These are phyloP conservation scores for Ascochyta rabiei DNA, from an alignment of 2,329 filamentous ascomycete species.

Conservation along the genomic window DNA sequence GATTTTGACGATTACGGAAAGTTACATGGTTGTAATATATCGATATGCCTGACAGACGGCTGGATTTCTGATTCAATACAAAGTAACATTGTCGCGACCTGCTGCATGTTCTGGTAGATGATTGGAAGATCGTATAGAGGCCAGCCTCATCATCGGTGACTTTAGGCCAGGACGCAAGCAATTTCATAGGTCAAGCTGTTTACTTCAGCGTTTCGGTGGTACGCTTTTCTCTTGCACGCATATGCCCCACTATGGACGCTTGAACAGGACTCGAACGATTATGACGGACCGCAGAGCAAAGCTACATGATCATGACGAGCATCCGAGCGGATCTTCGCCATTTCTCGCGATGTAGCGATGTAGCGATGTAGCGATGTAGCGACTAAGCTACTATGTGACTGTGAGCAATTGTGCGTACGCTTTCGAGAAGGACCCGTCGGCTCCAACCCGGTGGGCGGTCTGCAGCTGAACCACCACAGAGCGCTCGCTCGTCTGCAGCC, in stretches of 20 bases:
- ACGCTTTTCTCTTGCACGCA: background rate
- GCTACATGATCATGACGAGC: background rate
- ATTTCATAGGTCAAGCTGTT: background rate
- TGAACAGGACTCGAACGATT: background rate
- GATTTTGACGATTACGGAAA: constrained; percentile 19
- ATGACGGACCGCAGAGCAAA: background rate
- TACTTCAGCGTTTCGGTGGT: background rate
- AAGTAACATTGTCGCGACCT: background rate
- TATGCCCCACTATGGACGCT: background rate
- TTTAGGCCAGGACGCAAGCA: background rate
- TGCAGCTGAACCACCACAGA: constrained; percentile 12
- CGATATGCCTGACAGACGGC: background rate
- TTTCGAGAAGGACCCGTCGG: constrained; percentile 1
- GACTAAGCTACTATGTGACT: background rate
- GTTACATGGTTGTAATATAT: constrained; percentile 29
- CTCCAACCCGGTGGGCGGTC: constrained; percentile 3
- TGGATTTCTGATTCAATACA: background rate
- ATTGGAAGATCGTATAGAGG: background rate
- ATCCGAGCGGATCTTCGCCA: background rate
- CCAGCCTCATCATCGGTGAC: background rate
- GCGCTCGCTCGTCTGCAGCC: constrained; percentile 22
- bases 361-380: background rate
- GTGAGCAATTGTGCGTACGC: background rate
- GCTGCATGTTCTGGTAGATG: background rate
- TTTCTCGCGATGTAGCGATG: background rate